phyloP scores from a whole-genome alignment of 768 basidiomycete genomes.

The Boletus pseudo-olivaceus region DNA sequence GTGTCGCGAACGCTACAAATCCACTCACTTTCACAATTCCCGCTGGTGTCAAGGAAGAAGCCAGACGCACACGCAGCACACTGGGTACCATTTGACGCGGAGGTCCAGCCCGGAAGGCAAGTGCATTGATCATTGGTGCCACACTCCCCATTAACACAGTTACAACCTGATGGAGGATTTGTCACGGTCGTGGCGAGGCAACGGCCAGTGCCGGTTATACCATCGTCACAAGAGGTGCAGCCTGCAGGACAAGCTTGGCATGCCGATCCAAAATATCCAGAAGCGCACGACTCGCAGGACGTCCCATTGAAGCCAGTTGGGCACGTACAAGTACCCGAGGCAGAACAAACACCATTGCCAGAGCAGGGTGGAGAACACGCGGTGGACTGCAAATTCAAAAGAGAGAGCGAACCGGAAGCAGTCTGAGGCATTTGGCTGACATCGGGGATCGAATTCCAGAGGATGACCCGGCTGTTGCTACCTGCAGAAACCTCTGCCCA shows the following conservation, averaged over 20 bases:
- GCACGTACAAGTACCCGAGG: constrained; percentile 70
- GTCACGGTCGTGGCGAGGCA: constrained; percentile 54
- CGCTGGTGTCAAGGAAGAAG: constrained; percentile 67
- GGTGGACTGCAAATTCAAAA: constrained; percentile 70
- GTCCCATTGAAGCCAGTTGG: constrained; percentile 70
- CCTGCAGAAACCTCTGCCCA: constrained; percentile 64
- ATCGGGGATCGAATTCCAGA: constrained; percentile 82
- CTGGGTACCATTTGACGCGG: constrained; percentile 64
- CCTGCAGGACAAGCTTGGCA: constrained; percentile 69
- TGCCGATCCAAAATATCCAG: constrained; percentile 70
- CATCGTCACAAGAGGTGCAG: constrained; percentile 73
- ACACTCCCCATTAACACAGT: constrained; percentile 82
- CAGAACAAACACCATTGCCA: constrained; percentile 65
- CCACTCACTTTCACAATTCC: constrained; percentile 66
- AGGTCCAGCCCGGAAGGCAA: constrained; percentile 77
- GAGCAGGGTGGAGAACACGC: constrained; percentile 77
- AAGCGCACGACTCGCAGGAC: constrained; percentile 74
- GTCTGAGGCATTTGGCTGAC: constrained; percentile 60
- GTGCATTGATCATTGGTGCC: constrained; percentile 62
- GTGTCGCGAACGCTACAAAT: not conserved
- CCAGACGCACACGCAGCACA: constrained; percentile 74
- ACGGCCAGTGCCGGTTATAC: constrained; percentile 70
- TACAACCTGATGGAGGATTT: constrained; percentile 64
- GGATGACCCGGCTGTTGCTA: constrained; percentile 55
- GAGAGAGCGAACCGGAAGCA: constrained; percentile 46